Evolutionary conservation across 2,329 filamentous ascomycete genomes (phyloP).

Genomic region (Leptographium wingfieldii): DNA sequence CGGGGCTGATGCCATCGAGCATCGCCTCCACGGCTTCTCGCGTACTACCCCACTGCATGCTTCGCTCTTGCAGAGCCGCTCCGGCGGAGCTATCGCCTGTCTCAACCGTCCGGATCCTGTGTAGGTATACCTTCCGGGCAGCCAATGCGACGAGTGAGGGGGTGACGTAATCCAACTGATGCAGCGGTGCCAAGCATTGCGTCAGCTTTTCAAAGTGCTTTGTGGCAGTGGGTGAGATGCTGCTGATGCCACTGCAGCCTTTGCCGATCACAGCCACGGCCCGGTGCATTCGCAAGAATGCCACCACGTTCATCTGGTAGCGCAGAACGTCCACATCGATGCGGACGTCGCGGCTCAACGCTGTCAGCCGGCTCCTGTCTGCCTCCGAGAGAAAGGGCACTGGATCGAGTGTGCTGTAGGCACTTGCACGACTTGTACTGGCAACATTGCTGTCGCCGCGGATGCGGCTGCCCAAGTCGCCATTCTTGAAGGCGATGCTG

Average conservation of each 20-base stretch:
- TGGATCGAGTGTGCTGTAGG: neutral
- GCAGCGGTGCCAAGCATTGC: conserved; percentile 66
- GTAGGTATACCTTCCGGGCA: conserved; percentile 74
- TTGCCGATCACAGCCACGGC: conserved; percentile 47
- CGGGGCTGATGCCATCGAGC: conserved; percentile 48
- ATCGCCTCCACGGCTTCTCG: conserved; percentile 53
- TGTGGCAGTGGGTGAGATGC: conserved; percentile 67
- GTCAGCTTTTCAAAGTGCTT: conserved; percentile 60
- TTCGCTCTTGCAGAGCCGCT: conserved; percentile 54
- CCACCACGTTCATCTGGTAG: conserved; percentile 77
- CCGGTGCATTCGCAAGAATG: conserved; percentile 79
- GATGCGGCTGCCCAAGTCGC: conserved; percentile 1
- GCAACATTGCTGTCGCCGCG: neutral
- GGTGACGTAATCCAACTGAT: conserved; percentile 67
- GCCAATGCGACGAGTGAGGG: conserved; percentile 76
- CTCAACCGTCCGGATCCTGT: conserved; percentile 59
- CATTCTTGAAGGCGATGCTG: conserved; percentile 6
- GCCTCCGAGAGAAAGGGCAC: conserved; percentile 18
- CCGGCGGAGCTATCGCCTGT: neutral
- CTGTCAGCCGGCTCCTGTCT: conserved; percentile 47
- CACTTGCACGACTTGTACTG: neutral
- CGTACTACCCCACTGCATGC: conserved; percentile 86
- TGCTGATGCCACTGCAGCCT: conserved; percentile 24
- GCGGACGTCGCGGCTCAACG: conserved; percentile 43
- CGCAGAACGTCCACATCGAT: conserved; percentile 66